Evolutionary conservation across 1,284 basidiomycete species (phyloP).

Genomic region (Irpex rosettiformis): DNA sequence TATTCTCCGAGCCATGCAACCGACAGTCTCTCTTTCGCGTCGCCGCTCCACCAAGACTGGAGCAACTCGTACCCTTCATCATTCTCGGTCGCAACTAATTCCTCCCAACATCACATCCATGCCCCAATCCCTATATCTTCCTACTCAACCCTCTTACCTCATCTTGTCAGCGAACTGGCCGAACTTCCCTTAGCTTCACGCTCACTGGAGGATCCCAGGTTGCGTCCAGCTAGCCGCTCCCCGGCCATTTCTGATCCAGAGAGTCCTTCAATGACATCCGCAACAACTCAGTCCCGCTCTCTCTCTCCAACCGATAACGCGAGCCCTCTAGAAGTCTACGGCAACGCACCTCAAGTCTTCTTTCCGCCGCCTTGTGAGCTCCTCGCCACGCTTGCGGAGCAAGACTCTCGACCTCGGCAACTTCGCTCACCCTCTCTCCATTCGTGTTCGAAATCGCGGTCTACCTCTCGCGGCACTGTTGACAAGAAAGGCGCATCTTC

Average conservation of each 20-base stretch:
- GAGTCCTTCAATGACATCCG: background rate
- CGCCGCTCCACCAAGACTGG: no score
- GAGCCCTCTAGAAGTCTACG: slow-evolving; percentile 21
- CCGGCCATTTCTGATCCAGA: background rate
- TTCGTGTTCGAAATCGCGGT: background rate
- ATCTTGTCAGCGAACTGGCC: slow-evolving; percentile 1
- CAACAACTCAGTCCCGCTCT: background rate
- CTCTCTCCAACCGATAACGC: background rate
- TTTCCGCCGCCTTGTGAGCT: slow-evolving; percentile 67
- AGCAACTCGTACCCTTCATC: no score
- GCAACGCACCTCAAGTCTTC: slow-evolving; percentile 34
- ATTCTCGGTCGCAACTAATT: background rate
- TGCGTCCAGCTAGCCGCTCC: background rate
- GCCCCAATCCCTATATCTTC: slow-evolving; percentile 26
- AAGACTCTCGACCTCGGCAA: slow-evolving; percentile 8
- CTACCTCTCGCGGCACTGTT: background rate
- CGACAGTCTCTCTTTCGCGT: no score
- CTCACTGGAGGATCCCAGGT: background rate
- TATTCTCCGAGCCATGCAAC: no score
- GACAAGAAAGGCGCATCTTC: background rate
- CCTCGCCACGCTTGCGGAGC: slow-evolving; percentile 41
- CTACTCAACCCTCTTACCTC: slow-evolving; percentile 24
- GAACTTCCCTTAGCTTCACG: background rate
- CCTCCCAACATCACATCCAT: slow-evolving; percentile 20
- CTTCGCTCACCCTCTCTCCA: background rate